Evolutionary conservation across 2,329 filamentous ascomycete species (phyloP).

Genomic region (Penicillium brasilianum): DNA sequence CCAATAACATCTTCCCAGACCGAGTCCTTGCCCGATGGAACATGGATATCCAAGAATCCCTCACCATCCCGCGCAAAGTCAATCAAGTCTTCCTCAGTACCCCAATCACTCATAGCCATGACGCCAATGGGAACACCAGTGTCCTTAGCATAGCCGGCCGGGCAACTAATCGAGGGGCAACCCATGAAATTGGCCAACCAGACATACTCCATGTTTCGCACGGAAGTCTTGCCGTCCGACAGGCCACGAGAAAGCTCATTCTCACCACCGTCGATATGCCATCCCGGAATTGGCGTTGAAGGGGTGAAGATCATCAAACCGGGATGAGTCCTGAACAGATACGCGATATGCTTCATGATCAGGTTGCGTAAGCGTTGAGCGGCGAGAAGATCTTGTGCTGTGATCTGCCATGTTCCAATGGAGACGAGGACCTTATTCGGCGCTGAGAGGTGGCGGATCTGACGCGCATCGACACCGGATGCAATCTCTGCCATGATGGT

Average conservation of each 20-base stretch:
- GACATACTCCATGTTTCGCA: slow-evolving; percentile 83
- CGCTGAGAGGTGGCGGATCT: slow-evolving; percentile 63
- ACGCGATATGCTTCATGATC: slow-evolving; percentile 77
- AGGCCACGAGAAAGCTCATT: slow-evolving; percentile 68
- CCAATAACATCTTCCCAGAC: slow-evolving; percentile 48
- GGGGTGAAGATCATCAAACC: slow-evolving; percentile 80
- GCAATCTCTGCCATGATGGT: slow-evolving; percentile 77
- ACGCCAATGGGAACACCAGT: slow-evolving; percentile 55
- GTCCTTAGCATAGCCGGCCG: slow-evolving; percentile 70
- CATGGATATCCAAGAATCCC: slow-evolving; percentile 47
- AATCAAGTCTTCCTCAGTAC: slow-evolving; percentile 57
- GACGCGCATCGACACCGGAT: slow-evolving; percentile 55
- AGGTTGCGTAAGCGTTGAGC: slow-evolving; percentile 75
- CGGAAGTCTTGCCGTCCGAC: slow-evolving; percentile 71
- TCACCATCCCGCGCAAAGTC: slow-evolving; percentile 60
- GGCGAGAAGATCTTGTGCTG: slow-evolving; percentile 71
- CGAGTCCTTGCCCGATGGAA: slow-evolving; percentile 34
- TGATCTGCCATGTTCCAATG: slow-evolving; percentile 65
- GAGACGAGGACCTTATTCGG: slow-evolving; percentile 73
- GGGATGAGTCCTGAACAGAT: slow-evolving; percentile 71
- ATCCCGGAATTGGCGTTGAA: slow-evolving; percentile 75
- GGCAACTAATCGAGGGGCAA: slow-evolving; percentile 74
- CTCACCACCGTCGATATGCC: slow-evolving; percentile 67
- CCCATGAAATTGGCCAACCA: slow-evolving; percentile 85
- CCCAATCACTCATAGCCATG: slow-evolving; percentile 63